phyloP scores from a whole-genome alignment of 768 basidiomycete species.

The Brasilioporus rufonigricans region DNA sequence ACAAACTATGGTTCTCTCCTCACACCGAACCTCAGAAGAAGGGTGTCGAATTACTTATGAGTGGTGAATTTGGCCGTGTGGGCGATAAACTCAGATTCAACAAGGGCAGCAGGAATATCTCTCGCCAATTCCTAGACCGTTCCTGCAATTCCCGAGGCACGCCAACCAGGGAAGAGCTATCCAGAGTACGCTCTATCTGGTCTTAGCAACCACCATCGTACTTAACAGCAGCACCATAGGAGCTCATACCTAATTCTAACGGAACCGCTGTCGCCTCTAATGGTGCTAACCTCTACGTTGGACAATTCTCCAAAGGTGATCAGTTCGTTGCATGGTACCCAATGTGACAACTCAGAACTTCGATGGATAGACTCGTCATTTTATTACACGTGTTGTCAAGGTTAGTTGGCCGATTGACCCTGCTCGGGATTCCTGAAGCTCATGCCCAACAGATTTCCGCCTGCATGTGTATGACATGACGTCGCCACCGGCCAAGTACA shows the following conservation, averaged over 20 bases:
- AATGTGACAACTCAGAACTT: slow-evolving; percentile 2
- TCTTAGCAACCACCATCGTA: neutral
- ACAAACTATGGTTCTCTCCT: slow-evolving; percentile 34
- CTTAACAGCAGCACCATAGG: slow-evolving; percentile 43
- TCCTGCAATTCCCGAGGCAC: slow-evolving; percentile 33
- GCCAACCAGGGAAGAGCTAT: slow-evolving; percentile 50
- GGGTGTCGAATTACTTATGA: slow-evolving; percentile 63
- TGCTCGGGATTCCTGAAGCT: neutral
- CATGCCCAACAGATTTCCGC: slow-evolving; percentile 63
- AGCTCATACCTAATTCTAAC: slow-evolving; percentile 72
- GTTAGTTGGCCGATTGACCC: slow-evolving; percentile 34
- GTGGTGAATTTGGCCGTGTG: slow-evolving; percentile 80
- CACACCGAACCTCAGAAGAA: slow-evolving; percentile 58
- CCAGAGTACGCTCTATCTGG: slow-evolving; percentile 43
- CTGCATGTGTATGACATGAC: slow-evolving; percentile 86
- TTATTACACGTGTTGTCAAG: slow-evolving; percentile 91
- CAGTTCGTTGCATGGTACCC: neutral
- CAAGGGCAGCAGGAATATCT: slow-evolving; percentile 44
- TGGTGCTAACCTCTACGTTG: slow-evolving; percentile 75
- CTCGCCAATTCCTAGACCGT: slow-evolving; percentile 46
- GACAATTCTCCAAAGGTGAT: slow-evolving; percentile 75
- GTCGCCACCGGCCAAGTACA: slow-evolving; percentile 38
- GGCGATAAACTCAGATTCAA: slow-evolving; percentile 46
- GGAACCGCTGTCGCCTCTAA: slow-evolving; percentile 79
- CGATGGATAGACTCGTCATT: slow-evolving; percentile 71